Conservation (phyloP, 108 stramenopile species). For the Stephanodiscus triporus region DNA sequence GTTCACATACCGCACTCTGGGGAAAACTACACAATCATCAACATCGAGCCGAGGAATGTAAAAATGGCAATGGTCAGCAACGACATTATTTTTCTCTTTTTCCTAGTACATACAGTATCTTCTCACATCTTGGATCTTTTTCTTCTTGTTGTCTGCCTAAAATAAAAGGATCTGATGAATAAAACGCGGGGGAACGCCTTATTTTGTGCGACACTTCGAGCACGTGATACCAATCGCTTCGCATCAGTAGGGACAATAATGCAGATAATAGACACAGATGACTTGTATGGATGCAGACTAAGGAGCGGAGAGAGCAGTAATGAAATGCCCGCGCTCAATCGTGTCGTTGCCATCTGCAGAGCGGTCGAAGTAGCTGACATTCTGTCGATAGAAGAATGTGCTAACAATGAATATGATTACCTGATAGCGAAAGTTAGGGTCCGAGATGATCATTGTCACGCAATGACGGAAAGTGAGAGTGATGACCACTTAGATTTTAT, state of each 20-base stretch:
- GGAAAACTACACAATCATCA: slow-evolving; percentile 65
- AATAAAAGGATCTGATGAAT: slow-evolving; percentile 40
- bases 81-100: neutral
- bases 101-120: neutral
- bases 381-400: slow-evolving; percentile 30
- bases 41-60: slow-evolving; percentile 76
- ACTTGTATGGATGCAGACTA: neutral
- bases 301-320: slow-evolving; percentile 3
- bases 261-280: slow-evolving; percentile 50
- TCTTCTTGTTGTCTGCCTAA: neutral
- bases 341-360: slow-evolving; percentile 50
- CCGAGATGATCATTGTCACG: neutral
- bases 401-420: slow-evolving; percentile 51
- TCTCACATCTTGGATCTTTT: neutral
- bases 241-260: slow-evolving; percentile 67
- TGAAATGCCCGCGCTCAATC: slow-evolving; percentile 14
- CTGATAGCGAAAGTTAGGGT: slow-evolving; percentile 44
- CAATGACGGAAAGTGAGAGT: neutral
- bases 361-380: slow-evolving; percentile 64
- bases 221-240: slow-evolving; percentile 68
- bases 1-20: slow-evolving; percentile 56
- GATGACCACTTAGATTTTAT: slow-evolving; percentile 9
- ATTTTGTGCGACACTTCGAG: slow-evolving; percentile 60
- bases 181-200: slow-evolving; percentile 28
- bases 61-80: slow-evolving; percentile 62